Conservation (phyloP, 768 basidiomycete genomes). For the Fomitopsis serialis region DNA sequence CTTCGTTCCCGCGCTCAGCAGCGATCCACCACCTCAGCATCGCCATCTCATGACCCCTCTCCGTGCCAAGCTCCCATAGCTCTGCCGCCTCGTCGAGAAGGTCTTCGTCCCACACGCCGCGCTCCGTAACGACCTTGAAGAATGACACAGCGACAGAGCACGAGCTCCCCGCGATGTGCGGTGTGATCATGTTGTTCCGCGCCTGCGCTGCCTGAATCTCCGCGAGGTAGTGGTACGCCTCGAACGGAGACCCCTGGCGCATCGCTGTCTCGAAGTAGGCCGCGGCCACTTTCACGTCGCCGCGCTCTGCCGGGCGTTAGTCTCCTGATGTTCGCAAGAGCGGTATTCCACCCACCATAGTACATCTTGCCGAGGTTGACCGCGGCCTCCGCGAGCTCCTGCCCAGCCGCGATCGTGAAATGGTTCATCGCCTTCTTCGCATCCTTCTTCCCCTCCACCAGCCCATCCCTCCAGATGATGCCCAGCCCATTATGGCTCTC, state of each 20-base stretch:
- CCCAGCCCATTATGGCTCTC: constrained; percentile 90
- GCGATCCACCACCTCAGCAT: constrained; percentile 95
- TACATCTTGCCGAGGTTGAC: constrained; percentile 85
- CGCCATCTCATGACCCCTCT: constrained; percentile 73
- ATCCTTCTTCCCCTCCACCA: constrained; percentile 63
- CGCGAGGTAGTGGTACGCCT: constrained; percentile 92
- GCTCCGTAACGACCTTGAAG: constrained; percentile 88
- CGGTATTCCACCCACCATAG: constrained; percentile 39
- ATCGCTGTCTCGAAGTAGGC: constrained; percentile 82
- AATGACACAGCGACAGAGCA: constrained; percentile 91
- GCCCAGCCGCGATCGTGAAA: constrained; percentile 76
- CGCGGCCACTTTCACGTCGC: constrained; percentile 61
- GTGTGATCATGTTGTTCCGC: constrained; percentile 35
- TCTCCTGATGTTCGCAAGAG: not conserved
- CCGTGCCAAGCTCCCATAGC: constrained; percentile 64
- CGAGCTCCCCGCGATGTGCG: constrained; percentile 56
- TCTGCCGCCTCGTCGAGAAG: constrained; percentile 76
- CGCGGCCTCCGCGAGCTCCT: constrained; percentile 89
- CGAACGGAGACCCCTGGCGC: constrained; percentile 85
- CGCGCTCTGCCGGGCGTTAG: constrained; percentile 43
- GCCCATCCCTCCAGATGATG: constrained; percentile 87
- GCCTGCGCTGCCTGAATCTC: constrained; percentile 67
- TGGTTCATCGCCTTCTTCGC: constrained; percentile 53
- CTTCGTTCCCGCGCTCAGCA: constrained; percentile 87
- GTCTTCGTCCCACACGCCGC: constrained; percentile 84